phyloP scores from a whole-genome alignment of 257 asterid genomes.

The Echium plantagineum region DNA sequence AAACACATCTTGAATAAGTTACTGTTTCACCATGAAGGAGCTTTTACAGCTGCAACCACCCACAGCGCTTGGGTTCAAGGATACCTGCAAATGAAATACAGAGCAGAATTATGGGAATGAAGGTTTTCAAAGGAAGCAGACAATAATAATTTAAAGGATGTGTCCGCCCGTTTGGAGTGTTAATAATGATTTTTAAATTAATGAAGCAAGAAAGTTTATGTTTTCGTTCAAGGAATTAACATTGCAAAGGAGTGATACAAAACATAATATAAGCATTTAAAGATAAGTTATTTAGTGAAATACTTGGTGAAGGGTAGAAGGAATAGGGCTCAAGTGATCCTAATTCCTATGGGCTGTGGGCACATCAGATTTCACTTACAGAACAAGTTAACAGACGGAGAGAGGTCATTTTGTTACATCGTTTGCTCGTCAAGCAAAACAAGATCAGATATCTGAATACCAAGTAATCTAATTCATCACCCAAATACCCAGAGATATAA shows the following conservation, averaged over 20 bases:
- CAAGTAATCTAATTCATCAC: too few relatives aligned
- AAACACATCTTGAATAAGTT: not conserved
- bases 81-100: conserved; percentile 40
- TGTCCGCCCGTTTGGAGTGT: too few relatives aligned
- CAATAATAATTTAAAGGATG: not conserved
- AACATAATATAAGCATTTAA: not conserved
- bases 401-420: too few relatives aligned
- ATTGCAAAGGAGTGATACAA: not conserved
- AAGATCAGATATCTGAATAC: too few relatives aligned
- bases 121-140: not conserved
- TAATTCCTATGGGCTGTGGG: too few relatives aligned
- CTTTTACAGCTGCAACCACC: conserved; percentile 98
- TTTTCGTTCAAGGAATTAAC: not conserved
- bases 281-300: too few relatives aligned
- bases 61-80: conserved; percentile 84
- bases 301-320: too few relatives aligned
- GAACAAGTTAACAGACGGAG: not conserved
- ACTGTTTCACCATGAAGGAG: conserved; percentile 61
- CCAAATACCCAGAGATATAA: not conserved
- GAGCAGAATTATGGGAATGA: not conserved
- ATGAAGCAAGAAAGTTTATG: not conserved
- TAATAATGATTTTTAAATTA: too few relatives aligned
- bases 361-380: too few relatives aligned
- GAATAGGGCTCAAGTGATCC: too few relatives aligned
- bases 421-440: too few relatives aligned